Evolutionary conservation across 495 filamentous ascomycete species (phyloP).

Genomic region (Lindgomyces ingoldianus): DNA sequence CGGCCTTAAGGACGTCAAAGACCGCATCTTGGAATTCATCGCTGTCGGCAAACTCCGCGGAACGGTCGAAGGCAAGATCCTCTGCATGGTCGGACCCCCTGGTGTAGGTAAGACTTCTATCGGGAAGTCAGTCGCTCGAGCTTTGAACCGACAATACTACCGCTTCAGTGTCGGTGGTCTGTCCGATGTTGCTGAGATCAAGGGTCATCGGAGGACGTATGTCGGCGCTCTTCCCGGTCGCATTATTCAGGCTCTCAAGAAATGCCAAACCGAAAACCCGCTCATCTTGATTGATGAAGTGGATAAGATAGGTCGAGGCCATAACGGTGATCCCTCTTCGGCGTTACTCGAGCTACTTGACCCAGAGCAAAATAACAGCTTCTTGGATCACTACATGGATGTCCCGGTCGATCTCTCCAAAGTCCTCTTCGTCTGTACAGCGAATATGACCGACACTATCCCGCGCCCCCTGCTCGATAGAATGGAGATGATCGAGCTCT

Average conservation of each 20-base stretch:
- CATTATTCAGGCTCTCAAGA: slow-evolving; percentile 98
- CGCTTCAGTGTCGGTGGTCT: slow-evolving; percentile 96
- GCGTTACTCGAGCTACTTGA: slow-evolving; percentile 93
- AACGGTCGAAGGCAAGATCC: slow-evolving; percentile 97
- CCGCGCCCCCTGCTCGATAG: slow-evolving; percentile 91
- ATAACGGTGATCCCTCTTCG: slow-evolving; percentile 95
- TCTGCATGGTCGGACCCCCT: slow-evolving; percentile 96
- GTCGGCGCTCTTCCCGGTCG: slow-evolving; percentile 94
- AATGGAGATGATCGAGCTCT: slow-evolving; percentile 97
- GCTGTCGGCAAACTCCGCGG: slow-evolving; percentile 96
- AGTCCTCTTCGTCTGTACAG: slow-evolving; percentile 98
- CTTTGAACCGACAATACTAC: slow-evolving; percentile 94
- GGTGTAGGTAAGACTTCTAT: slow-evolving; percentile 98
- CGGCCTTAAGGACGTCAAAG: slow-evolving; percentile 97
- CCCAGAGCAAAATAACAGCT: slow-evolving; percentile 95
- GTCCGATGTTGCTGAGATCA: slow-evolving; percentile 98
- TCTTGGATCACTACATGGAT: slow-evolving; percentile 98
- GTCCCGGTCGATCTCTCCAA: slow-evolving; percentile 97
- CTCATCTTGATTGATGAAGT: slow-evolving; percentile 96
- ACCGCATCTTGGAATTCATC: slow-evolving; percentile 98
- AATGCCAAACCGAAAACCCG: slow-evolving; percentile 98
- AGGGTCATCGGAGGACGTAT: slow-evolving; percentile 95
- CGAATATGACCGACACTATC: slow-evolving; percentile 98
- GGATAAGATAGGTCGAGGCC: slow-evolving; percentile 94
- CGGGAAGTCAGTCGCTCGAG: slow-evolving; percentile 94